Percentiles rank a stretch among this genome's conserved stretches.
These are phyloP conservation scores for Boletus patriciae DNA, from an alignment of 768 basidiomycete genomes.

Conservation along the genomic window DNA sequence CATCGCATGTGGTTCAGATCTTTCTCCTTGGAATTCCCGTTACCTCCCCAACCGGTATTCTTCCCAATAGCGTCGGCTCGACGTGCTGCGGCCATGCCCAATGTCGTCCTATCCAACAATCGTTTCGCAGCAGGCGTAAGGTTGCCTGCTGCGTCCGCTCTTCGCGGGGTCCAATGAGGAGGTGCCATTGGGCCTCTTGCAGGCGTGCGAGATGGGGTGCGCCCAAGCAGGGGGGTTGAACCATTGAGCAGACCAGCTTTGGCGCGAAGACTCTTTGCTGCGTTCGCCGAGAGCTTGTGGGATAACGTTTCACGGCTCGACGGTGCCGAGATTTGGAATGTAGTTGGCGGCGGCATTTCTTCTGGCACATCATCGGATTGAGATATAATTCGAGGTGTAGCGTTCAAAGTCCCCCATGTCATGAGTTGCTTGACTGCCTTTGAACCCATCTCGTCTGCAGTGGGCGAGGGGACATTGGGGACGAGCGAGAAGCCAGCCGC, in stretches of 20 bases:
- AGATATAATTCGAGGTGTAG: constrained; percentile 87
- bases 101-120: constrained; percentile 69
- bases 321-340: constrained; percentile 77
- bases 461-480: constrained; percentile 84
- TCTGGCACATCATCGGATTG: constrained; percentile 55
- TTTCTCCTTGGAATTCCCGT: constrained; percentile 47
- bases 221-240: constrained; percentile 26
- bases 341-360: constrained; percentile 43
- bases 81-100: constrained; percentile 59
- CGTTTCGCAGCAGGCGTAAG: constrained; percentile 85
- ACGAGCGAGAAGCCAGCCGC: constrained; percentile 70
- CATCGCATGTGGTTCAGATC: constrained; percentile 69
- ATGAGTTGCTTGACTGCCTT: constrained; percentile 87
- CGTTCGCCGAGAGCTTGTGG: constrained; percentile 76
- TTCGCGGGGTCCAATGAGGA: constrained; percentile 75
- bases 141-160: constrained; percentile 67
- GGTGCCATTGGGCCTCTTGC: constrained; percentile 63
- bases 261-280: constrained; percentile 74
- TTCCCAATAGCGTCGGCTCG: constrained; percentile 69
- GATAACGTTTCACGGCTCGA: constrained; percentile 81
- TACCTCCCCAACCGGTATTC: constrained; percentile 55
- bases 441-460: constrained; percentile 77
- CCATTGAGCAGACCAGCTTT: constrained; percentile 66
- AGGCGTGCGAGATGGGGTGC: constrained; percentile 39
- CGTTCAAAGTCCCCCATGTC: constrained; percentile 94